phyloP scores from a whole-genome alignment of 2,329 filamentous ascomycete species.

The Gnomoniopsis smithogilvyi region DNA sequence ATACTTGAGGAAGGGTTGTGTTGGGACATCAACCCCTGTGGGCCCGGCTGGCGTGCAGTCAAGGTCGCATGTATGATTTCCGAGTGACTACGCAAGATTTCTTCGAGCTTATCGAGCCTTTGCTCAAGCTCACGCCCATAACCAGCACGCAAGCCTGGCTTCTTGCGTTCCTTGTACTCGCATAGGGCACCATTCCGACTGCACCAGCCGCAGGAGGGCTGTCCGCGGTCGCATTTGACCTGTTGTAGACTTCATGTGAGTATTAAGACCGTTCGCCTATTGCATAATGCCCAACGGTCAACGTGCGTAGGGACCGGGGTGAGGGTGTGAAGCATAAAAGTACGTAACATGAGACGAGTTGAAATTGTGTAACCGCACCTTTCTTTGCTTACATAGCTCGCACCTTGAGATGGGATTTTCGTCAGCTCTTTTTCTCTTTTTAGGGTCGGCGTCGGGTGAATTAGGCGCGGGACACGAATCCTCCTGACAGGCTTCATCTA shows the following conservation, averaged over 20 bases:
- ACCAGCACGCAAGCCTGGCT: constrained; percentile 61
- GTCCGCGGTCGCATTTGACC: constrained; percentile 74
- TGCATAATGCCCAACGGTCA: background rate
- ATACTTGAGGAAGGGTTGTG: constrained; percentile 36
- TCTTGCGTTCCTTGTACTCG: constrained; percentile 68
- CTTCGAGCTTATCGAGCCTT: constrained; percentile 66
- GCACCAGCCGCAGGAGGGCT: constrained; percentile 70
- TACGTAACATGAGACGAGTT: background rate
- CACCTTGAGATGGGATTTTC: constrained; percentile 49
- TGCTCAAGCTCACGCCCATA: constrained; percentile 74
- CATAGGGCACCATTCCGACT: constrained; percentile 59
- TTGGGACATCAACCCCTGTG: constrained; percentile 20
- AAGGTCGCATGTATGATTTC: constrained; percentile 62
- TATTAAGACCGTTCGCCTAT: background rate
- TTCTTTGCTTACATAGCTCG: constrained; percentile 77
- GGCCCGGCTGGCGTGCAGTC: constrained; percentile 28
- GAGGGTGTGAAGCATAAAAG: background rate
- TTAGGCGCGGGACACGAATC: constrained; percentile 7
- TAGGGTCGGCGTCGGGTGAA: constrained; percentile 16
- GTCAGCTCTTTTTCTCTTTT: constrained; percentile 29
- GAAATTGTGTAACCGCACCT: constrained; percentile 44
- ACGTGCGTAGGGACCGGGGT: no score
- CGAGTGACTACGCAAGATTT: constrained; percentile 62
- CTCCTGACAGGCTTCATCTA: constrained; percentile 15
- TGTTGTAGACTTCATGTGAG: constrained; percentile 24